These are phyloP conservation scores for Gnaphalium uliginosum DNA, from an alignment of 129 eudicot genomes.

Conservation along the genomic window DNA sequence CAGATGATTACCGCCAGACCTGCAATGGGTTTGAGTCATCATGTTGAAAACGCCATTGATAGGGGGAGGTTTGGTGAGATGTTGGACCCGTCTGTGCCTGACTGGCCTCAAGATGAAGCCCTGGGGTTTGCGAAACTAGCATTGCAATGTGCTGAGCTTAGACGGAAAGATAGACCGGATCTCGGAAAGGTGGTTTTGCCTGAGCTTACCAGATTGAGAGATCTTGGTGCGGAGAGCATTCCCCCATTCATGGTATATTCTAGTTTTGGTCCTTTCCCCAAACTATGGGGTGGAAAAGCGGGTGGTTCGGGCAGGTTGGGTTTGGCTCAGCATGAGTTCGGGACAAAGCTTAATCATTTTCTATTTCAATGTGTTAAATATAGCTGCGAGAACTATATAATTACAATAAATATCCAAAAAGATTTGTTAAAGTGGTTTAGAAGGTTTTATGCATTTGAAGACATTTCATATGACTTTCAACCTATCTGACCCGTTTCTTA, in stretches of 20 bases:
- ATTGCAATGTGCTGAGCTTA: conserved; percentile 49
- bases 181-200: conserved; percentile 53
- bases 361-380: background rate
- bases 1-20: conserved; percentile 56
- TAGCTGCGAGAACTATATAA: background rate
- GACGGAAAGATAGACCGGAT: conserved; percentile 62
- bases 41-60: conserved; percentile 39
- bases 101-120: conserved; percentile 58
- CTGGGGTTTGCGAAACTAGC: conserved; percentile 48
- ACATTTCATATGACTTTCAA: background rate
- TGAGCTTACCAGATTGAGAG: conserved; percentile 48
- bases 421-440: too few species aligned
- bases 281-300: background rate
- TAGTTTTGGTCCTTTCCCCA: background rate
- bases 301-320: background rate
- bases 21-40: conserved; percentile 58
- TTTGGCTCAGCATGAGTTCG: background rate
- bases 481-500: background rate
- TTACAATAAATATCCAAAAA: too few species aligned
- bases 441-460: too few species aligned
- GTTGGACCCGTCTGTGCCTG: conserved; percentile 45
- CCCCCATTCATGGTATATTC: background rate
- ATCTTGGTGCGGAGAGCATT: conserved; percentile 44
- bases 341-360: too few species aligned
- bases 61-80: conserved; percentile 44